Conservation (phyloP, 371 early-diverging fungal species). For the Mortierella sp. region DNA sequence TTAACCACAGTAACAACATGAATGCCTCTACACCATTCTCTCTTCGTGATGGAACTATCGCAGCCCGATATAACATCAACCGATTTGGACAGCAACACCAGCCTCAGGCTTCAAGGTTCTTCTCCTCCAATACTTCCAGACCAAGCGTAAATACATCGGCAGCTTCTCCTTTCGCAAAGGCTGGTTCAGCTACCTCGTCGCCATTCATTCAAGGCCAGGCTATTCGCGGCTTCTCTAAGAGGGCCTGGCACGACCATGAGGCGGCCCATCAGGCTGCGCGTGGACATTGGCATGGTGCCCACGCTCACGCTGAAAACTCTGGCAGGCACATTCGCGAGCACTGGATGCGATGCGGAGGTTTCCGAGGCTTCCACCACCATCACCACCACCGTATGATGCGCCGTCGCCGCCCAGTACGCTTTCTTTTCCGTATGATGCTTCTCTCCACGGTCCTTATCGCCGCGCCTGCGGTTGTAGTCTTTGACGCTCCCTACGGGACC, state of each 20-base stretch:
- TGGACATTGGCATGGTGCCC: constrained; percentile 5
- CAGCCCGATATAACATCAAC: not conserved
- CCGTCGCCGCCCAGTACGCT: constrained; percentile 25
- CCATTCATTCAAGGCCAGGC: constrained; percentile 29
- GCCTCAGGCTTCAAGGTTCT: constrained; percentile 22
- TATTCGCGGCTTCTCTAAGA: constrained; percentile 34
- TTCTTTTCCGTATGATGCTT: constrained; percentile 32
- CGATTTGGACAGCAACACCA: constrained; percentile 10
- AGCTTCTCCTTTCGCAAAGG: constrained; percentile 10
- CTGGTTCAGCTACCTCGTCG: constrained; percentile 11
- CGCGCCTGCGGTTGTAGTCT: constrained; percentile 31
- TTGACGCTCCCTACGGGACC: constrained; percentile 25
- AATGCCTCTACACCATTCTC: not conserved
- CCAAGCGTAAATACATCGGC: not conserved
- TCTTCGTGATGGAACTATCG: constrained; percentile 4
- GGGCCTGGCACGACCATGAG: constrained; percentile 31
- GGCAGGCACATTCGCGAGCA: not conserved
- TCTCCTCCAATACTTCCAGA: constrained; percentile 14
- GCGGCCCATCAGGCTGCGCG: constrained; percentile 11
- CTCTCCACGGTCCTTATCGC: constrained; percentile 40
- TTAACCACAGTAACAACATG: constrained; percentile 12
- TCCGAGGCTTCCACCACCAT: constrained; percentile 27
- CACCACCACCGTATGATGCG: constrained; percentile 18
- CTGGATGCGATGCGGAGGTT: constrained; percentile 7
- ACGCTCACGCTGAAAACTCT: not conserved